Evolutionary conservation across 306 rosid species (phyloP).

Genomic region (Vigna nakashimae): DNA sequence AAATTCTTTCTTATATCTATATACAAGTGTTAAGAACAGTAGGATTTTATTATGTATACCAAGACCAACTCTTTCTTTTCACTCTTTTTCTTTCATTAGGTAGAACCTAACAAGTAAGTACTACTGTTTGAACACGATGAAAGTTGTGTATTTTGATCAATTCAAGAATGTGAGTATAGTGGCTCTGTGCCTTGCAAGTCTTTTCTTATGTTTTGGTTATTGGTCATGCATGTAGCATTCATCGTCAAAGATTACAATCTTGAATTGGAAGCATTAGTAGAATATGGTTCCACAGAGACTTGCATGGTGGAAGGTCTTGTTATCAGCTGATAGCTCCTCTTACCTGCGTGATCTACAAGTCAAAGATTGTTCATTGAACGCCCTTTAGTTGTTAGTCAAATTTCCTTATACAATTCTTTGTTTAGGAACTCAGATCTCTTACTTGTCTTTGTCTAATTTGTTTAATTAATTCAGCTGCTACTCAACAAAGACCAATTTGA

Average conservation of each 20-base stretch:
- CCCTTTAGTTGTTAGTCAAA: conserved; percentile 41
- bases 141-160: conserved; percentile 24
- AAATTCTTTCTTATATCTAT: background rate
- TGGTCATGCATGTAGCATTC: conserved; percentile 51
- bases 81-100: conserved; percentile 37
- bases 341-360: conserved; percentile 71
- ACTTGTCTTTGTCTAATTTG: conserved; percentile 44
- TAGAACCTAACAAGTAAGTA: conserved; percentile 20
- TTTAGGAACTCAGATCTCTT: conserved; percentile 44
- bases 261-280: conserved; percentile 33
- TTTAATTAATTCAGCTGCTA: conserved; percentile 19
- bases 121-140: conserved; percentile 41
- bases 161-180: background rate
- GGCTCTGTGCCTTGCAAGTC: background rate
- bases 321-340: conserved; percentile 48
- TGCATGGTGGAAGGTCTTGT: conserved; percentile 59
- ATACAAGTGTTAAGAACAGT: background rate
- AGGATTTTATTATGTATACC: conserved; percentile 17
- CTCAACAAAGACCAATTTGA: conserved; percentile 23
- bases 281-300: conserved; percentile 36
- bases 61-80: conserved; percentile 18
- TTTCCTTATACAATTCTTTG: conserved; percentile 42
- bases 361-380: conserved; percentile 68
- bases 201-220: background rate
- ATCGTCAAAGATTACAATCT: conserved; percentile 49